Conservation (phyloP, 495 filamentous ascomycete species). For the Tetracladium marchalianum region DNA sequence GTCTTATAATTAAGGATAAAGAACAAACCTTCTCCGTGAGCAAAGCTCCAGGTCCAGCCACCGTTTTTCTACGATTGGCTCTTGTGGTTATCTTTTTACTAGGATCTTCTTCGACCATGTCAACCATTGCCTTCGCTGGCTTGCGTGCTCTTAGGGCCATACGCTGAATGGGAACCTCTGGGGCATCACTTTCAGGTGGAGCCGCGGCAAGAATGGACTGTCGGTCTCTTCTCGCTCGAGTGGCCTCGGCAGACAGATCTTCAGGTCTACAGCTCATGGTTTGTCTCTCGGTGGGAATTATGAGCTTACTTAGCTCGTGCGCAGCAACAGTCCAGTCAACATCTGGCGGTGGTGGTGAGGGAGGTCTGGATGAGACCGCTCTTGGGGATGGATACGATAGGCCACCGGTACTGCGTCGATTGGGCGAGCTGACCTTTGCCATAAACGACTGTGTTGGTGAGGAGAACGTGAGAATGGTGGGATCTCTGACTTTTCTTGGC, state of each 20-base stretch:
- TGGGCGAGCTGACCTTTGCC: slow-evolving; percentile 55
- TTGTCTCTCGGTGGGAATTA: slow-evolving; percentile 65
- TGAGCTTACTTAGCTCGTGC: slow-evolving; percentile 67
- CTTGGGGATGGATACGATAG: slow-evolving; percentile 24
- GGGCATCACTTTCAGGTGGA: slow-evolving; percentile 22
- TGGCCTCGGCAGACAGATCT: slow-evolving; percentile 61
- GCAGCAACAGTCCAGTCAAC: slow-evolving; percentile 77
- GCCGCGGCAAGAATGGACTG: slow-evolving; percentile 36
- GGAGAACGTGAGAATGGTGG: slow-evolving; percentile 52
- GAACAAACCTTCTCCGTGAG: slow-evolving; percentile 34
- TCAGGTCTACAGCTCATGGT: slow-evolving; percentile 64
- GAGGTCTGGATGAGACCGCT: slow-evolving; percentile 19
- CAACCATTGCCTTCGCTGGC: slow-evolving; percentile 28
- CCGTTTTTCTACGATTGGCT: slow-evolving; percentile 53
- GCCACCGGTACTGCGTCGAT: slow-evolving; percentile 38
- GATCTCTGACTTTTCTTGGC: slow-evolving; percentile 40
- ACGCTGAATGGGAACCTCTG: slow-evolving; percentile 35
- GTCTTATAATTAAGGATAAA: neutral
- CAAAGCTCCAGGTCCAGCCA: slow-evolving; percentile 43
- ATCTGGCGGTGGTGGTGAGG: slow-evolving; percentile 54
- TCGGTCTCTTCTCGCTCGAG: slow-evolving; percentile 49
- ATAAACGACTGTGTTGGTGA: slow-evolving; percentile 68
- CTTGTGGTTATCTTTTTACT: slow-evolving; percentile 36
- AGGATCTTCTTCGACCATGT: slow-evolving; percentile 42
- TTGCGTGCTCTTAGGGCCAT: slow-evolving; percentile 71